Conservation (phyloP, 345 rosid species). For the Populus deltoides region DNA sequence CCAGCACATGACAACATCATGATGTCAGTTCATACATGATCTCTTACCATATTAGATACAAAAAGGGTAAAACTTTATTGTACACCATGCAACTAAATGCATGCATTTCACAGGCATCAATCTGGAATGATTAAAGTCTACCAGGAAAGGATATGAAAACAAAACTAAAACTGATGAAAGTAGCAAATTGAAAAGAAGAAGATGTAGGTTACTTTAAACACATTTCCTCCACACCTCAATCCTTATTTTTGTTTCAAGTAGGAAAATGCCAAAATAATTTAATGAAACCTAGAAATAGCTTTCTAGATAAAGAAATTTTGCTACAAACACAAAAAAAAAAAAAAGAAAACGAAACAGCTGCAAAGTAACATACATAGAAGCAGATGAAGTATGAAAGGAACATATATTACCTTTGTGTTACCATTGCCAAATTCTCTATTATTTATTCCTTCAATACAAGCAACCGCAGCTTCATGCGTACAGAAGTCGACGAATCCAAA, state of each 20-base stretch:
- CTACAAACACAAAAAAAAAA: background rate
- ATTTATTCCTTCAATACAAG: conserved; percentile 53
- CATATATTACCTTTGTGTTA: conserved; percentile 38
- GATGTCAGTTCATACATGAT: conserved; percentile 13
- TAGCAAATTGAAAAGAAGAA: background rate
- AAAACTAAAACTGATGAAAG: background rate
- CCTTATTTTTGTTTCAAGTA: background rate
- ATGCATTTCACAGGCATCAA: background rate
- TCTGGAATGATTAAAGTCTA: background rate
- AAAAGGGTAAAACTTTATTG: background rate
- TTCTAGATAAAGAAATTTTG: background rate
- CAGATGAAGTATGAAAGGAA: conserved; percentile 4
- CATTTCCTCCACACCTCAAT: background rate
- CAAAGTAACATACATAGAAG: background rate
- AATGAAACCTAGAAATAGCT: background rate
- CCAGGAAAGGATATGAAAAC: background rate
- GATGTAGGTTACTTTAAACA: background rate
- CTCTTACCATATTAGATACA: background rate
- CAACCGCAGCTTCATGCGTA: conserved; percentile 52
- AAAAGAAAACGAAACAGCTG: background rate
- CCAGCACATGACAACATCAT: conserved; percentile 11
- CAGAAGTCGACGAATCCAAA: conserved; percentile 60
- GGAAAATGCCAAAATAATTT: background rate
- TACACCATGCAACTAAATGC: background rate
- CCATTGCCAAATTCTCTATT: conserved; percentile 37